Evolutionary conservation across 768 basidiomycete genomes (phyloP), one percentile per base, ranked within the genome.

Genomic region (Cystobasidium onofrii): DNA sequence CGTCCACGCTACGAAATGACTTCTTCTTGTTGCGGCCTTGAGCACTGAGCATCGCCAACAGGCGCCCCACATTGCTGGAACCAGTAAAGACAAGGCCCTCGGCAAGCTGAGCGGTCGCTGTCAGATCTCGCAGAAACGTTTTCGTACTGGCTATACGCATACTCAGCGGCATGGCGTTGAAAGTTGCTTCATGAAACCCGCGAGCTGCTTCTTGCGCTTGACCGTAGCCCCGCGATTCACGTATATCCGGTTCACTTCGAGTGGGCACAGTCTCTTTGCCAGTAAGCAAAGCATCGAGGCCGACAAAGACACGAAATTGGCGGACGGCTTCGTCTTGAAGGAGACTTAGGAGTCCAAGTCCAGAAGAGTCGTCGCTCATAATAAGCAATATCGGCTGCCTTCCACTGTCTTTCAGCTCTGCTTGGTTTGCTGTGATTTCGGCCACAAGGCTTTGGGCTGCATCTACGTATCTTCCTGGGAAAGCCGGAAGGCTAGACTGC

Each of bases 51-150:
- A 77, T 13, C 33, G 54, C 61, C 74, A 79, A 61, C 27, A 79
- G 50, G 27, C 78, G 23, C 0, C 78, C 78, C 20, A 79, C 78
- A 62, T 79, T 79, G 31, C 73, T 75, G 0, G 64, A 65, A 1
- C 69, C 77, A 1, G 76, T 77, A 15, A 79, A 50, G 55, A 79
- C 77, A 29, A 79, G 29, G n/a, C 73, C 78, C 33, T 79, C 78
- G 9, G 75, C 67, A 0, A 41, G 44, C 0, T 31, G 55, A 1
- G 76, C 57, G 29, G 77, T 64, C n/a, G 76, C 25, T 0, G 78
- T 76, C 4, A 79, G 36, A 64, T 79, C 78, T 15, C 78, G 73
- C 18, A 79, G 73, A 50, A 79, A 77, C 10, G 15, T 0, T 31
- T 64, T 72, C 2, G 76, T 64, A 4, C 39, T 23, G 10, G 62